A percentile compares a stretch with the other conserved stretches of the same genome.
Evolutionary conservation across 495 filamentous ascomycete species (phyloP).

Genomic region (Talaromyces wortmannii): DNA sequence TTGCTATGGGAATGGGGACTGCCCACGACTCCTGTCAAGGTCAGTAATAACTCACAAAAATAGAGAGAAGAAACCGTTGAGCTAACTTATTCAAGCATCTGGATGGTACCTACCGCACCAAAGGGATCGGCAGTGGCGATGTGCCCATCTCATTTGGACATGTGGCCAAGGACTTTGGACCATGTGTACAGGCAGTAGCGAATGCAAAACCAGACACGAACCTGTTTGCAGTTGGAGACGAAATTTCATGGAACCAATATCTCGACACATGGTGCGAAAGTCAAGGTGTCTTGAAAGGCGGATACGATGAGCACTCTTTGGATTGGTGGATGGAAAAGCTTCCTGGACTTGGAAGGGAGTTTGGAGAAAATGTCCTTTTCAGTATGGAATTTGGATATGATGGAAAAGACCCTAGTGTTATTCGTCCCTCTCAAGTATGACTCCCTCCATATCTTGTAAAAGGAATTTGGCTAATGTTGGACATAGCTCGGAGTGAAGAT

Average conservation of each 20-base stretch:
- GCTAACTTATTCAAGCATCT: constrained; percentile 11
- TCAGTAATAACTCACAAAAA: constrained; percentile 12
- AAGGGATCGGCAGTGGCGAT: constrained; percentile 9
- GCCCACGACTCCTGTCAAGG: constrained; percentile 22
- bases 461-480: neutral
- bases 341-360: constrained; percentile 26
- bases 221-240: constrained; percentile 29
- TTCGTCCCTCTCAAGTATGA: constrained; percentile 27
- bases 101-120: constrained; percentile 28
- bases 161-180: neutral
- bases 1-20: constrained; percentile 1
- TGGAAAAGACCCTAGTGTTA: constrained; percentile 20
- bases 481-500: constrained; percentile 13
- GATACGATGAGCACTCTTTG: constrained; percentile 14
- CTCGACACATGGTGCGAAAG: constrained; percentile 30
- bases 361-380: constrained; percentile 23
- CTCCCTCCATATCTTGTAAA: neutral
- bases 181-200: neutral
- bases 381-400: constrained; percentile 32
- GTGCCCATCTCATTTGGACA: neutral
- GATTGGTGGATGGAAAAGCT: constrained; percentile 22
- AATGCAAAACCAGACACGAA: constrained; percentile 14
- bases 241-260: constrained; percentile 27
- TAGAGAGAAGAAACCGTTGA: constrained; percentile 17
- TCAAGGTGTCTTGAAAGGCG: constrained; percentile 22